These are phyloP conservation scores for Tulasnella sp. DNA, from an alignment of 768 basidiomycete species.

Conservation along the genomic window DNA sequence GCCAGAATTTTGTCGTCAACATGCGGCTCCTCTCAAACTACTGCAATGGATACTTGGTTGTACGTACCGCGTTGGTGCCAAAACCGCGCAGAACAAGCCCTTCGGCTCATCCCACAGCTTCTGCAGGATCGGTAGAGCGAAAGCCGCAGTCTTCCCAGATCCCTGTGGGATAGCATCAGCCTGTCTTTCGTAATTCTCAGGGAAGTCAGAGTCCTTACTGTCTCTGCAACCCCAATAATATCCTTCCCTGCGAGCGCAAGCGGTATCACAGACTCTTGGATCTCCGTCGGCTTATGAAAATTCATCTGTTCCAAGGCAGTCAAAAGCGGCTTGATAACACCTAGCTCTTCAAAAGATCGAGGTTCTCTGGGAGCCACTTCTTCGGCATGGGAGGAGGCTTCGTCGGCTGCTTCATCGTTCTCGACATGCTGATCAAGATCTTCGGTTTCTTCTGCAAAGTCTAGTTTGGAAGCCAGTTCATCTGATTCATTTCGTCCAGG, in stretches of 20 bases:
- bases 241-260: slow-evolving; percentile 84
- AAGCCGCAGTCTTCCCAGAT: slow-evolving; percentile 95
- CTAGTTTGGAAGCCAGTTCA: slow-evolving; percentile 20
- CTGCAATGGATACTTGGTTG: background rate
- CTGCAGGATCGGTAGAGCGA: slow-evolving; percentile 91
- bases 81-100: slow-evolving; percentile 83
- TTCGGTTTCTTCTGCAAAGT: background rate
- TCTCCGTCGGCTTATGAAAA: slow-evolving; percentile 81
- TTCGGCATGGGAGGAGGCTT: background rate
- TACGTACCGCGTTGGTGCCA: slow-evolving; percentile 75
- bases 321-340: slow-evolving; percentile 81
- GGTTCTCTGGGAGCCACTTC: slow-evolving; percentile 12
- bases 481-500: slow-evolving; percentile 20
- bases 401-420: background rate
- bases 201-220: slow-evolving; percentile 25
- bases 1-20: too few species aligned
- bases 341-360: slow-evolving; percentile 72
- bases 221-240: slow-evolving; percentile 97
- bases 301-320: slow-evolving; percentile 72
- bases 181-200: too few species aligned
- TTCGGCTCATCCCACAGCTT: slow-evolving; percentile 93
- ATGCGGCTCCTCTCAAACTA: too few species aligned
- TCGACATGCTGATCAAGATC: background rate
- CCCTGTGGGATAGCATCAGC: slow-evolving; percentile 32
- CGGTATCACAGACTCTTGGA: slow-evolving; percentile 77